Percentiles rank a stretch among this genome's conserved stretches.
Conservation (phyloP, 768 basidiomycete genomes). For the Guyanaporus albipodus region DNA sequence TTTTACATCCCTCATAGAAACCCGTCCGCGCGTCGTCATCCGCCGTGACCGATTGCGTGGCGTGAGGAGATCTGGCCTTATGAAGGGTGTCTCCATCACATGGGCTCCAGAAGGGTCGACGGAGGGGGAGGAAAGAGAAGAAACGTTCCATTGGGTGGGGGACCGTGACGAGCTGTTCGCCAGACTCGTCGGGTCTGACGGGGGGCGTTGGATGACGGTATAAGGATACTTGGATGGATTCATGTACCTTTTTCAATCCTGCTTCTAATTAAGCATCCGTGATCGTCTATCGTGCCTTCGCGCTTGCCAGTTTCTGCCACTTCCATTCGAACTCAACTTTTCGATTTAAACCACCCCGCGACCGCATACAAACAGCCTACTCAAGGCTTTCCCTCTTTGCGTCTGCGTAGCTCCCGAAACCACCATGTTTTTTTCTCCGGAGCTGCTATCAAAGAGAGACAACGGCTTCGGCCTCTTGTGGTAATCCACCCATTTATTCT, state of each 20-base stretch:
- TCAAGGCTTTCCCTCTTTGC: not conserved
- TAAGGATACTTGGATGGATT: slow-evolving; percentile 22
- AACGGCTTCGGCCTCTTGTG: slow-evolving; percentile 89
- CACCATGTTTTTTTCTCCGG: slow-evolving; percentile 83
- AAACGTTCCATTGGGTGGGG: slow-evolving; percentile 57
- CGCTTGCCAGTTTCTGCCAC: slow-evolving; percentile 14
- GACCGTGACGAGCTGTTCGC: slow-evolving; percentile 65
- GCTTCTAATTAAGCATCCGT: slow-evolving; percentile 11
- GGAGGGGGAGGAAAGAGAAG: slow-evolving; percentile 40
- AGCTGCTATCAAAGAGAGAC: slow-evolving; percentile 75
- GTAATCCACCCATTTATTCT: slow-evolving; percentile 35
- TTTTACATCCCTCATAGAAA: slow-evolving; percentile 53
- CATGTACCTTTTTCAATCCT: slow-evolving; percentile 12
- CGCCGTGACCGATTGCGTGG: slow-evolving; percentile 45
- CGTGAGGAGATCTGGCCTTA: slow-evolving; percentile 53
- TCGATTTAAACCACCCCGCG: not conserved
- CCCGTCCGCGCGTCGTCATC: slow-evolving; percentile 43
- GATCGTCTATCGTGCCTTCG: slow-evolving; percentile 15
- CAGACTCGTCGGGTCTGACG: slow-evolving; percentile 50
- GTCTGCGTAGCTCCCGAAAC: not conserved
- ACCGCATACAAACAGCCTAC: slow-evolving; percentile 5
- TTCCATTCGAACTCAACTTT: slow-evolving; percentile 2
- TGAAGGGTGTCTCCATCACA: slow-evolving; percentile 49
- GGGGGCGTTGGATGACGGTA: slow-evolving; percentile 46
- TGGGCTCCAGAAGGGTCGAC: slow-evolving; percentile 35